Percentiles rank a stretch among this genome's conserved stretches.
Conservation (phyloP, 352 stramenopile species). For the Phytophthora constricta region DNA sequence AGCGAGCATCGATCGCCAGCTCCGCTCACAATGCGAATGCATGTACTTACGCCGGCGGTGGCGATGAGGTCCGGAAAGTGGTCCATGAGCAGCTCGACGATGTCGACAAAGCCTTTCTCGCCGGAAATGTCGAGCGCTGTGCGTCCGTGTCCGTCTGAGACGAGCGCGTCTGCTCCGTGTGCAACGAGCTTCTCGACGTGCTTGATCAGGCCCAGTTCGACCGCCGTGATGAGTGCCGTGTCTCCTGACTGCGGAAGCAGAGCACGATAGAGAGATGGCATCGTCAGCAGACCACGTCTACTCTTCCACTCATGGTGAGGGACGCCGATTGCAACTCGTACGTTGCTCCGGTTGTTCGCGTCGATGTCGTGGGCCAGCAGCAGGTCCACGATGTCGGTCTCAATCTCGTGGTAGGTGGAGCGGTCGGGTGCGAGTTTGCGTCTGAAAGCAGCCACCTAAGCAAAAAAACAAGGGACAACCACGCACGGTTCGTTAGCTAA, state of each 20-base stretch:
- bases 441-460: conserved; percentile 41
- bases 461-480: too few species aligned
- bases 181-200: conserved; percentile 55
- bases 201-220: conserved; percentile 50
- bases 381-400: conserved; percentile 50
- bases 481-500: too few species aligned
- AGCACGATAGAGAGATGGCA: background rate
- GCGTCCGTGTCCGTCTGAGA: conserved; percentile 15
- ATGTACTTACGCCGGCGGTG: conserved; percentile 20
- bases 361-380: conserved; percentile 37
- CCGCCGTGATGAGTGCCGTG: conserved; percentile 41
- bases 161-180: conserved; percentile 37
- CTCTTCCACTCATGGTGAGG: too few species aligned
- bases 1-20: too few species aligned
- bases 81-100: conserved; percentile 38
- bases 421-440: conserved; percentile 38
- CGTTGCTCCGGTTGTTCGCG: conserved; percentile 39
- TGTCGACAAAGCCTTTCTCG: conserved; percentile 46
- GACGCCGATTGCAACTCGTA: background rate
- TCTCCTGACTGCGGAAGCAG: conserved; percentile 32
- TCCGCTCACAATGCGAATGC: too few species aligned
- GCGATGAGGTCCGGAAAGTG: conserved; percentile 17
- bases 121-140: conserved; percentile 47
- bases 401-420: conserved; percentile 46
- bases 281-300: too few species aligned